phyloP scores from a whole-genome alignment of 805 yeast genomes.

The Sungouiozyma intestinalis region DNA sequence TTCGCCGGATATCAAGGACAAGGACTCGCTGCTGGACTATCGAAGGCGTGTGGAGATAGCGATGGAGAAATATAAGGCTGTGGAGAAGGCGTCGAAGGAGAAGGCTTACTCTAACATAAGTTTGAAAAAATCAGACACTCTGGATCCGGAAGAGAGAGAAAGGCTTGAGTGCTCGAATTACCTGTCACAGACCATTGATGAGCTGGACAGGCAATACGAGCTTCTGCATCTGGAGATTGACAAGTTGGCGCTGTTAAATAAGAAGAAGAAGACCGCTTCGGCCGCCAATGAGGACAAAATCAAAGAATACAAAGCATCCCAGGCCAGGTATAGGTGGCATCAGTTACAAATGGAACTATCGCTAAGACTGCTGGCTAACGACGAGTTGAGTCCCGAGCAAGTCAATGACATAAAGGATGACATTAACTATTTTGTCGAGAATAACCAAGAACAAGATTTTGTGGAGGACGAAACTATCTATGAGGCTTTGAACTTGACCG shows the following conservation, averaged over 20 bases:
- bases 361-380: constrained; percentile 70
- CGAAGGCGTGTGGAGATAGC: constrained; percentile 60
- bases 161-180: constrained; percentile 64
- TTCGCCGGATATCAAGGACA: constrained; percentile 84
- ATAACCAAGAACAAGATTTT: constrained; percentile 83
- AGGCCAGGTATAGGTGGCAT: constrained; percentile 73
- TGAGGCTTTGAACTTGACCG: constrained; percentile 67
- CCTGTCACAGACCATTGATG: constrained; percentile 61
- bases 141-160: constrained; percentile 74
- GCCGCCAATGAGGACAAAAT: constrained; percentile 23
- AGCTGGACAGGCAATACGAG: constrained; percentile 73
- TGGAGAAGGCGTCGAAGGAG: constrained; percentile 86
- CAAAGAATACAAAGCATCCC: constrained; percentile 46
- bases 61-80: constrained; percentile 94
- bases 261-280: constrained; percentile 26
- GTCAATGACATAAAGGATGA: constrained; percentile 76
- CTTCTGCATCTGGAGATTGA: constrained; percentile 48
- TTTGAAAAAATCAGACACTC: constrained; percentile 49
- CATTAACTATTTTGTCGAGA: constrained; percentile 82
- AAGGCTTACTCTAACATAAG: constrained; percentile 93
- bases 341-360: constrained; percentile 69
- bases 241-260: constrained; percentile 20
- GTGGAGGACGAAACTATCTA: constrained; percentile 92
- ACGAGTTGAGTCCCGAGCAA: constrained; percentile 65
- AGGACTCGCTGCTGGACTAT: constrained; percentile 71